Conservation (phyloP, 352 stramenopile genomes). For the Globisporangium viniferum region DNA sequence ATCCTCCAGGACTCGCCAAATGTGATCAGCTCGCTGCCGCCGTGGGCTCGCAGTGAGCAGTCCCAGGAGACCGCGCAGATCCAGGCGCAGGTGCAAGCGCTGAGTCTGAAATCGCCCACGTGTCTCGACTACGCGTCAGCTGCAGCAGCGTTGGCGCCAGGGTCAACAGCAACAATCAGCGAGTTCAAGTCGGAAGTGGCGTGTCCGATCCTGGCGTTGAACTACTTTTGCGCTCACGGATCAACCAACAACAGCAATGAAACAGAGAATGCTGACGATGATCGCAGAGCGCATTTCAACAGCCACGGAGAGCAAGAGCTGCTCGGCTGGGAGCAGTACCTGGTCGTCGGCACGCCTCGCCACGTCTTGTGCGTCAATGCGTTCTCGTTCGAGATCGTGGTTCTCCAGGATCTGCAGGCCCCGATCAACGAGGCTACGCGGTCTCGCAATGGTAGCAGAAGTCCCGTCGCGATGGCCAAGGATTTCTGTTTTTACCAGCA, state of each 20-base stretch:
- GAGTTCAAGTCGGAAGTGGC: slow-evolving; percentile 35
- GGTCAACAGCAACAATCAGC: background rate
- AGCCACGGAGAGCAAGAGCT: slow-evolving; percentile 45
- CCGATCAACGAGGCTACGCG: background rate
- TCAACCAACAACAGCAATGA: background rate
- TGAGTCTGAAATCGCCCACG: slow-evolving; percentile 9
- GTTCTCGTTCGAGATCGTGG: slow-evolving; percentile 57
- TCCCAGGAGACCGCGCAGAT: slow-evolving; percentile 34
- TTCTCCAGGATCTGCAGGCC: slow-evolving; percentile 57
- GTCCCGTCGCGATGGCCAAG: slow-evolving; percentile 44
- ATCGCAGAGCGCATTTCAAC: slow-evolving; percentile 34
- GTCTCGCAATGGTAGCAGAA: slow-evolving; percentile 7
- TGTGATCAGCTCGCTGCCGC: slow-evolving; percentile 65
- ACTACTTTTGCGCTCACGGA: slow-evolving; percentile 40
- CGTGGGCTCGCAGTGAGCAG: slow-evolving; percentile 56
- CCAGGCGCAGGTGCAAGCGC: slow-evolving; percentile 21
- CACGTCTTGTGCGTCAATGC: slow-evolving; percentile 60
- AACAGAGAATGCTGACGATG: background rate
- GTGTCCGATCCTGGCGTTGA: slow-evolving; percentile 42
- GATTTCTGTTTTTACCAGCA: slow-evolving; percentile 49
- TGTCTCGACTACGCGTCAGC: slow-evolving; percentile 19
- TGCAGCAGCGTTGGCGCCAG: background rate
- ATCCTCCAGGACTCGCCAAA: slow-evolving; percentile 43
- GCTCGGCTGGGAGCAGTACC: slow-evolving; percentile 46
- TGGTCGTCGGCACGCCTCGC: slow-evolving; percentile 46